Conservation (phyloP, 495 filamentous ascomycete species). For the Hypoxylon fuscum region DNA sequence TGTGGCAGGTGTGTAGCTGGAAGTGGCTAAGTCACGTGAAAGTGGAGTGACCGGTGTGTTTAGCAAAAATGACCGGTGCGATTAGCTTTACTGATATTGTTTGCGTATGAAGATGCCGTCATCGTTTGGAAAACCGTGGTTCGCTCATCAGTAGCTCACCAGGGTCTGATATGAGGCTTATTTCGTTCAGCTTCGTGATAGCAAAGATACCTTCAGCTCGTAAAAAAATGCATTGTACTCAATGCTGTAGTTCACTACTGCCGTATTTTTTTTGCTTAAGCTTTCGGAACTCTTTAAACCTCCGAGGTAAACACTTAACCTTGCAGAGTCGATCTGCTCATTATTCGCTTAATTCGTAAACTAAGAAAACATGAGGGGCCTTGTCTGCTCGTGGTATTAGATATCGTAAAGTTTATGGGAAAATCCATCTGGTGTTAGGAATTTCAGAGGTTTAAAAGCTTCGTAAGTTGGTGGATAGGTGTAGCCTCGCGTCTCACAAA, state of each 20-base stretch:
- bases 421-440: too few species aligned
- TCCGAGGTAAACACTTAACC: neutral
- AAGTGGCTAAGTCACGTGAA: too few species aligned
- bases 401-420: too few species aligned
- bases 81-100: too few species aligned
- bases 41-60: too few species aligned
- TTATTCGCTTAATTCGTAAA: neutral
- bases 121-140: neutral
- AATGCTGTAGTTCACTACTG: too few species aligned
- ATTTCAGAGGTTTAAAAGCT: too few species aligned
- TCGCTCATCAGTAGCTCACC: neutral
- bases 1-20: too few species aligned
- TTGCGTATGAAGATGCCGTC: constrained; percentile 8
- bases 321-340: neutral
- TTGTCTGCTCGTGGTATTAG: too few species aligned
- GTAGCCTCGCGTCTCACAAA: constrained; percentile 2
- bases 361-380: neutral
- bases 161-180: neutral
- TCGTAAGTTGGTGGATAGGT: neutral
- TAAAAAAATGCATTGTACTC: too few species aligned
- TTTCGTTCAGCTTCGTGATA: neutral
- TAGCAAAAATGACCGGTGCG: too few species aligned
- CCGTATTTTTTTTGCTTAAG: neutral
- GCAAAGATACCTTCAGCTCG: neutral
- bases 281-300: too few species aligned